phyloP scores from a whole-genome alignment of 169 alveolate species.

The Neospora caninum region DNA sequence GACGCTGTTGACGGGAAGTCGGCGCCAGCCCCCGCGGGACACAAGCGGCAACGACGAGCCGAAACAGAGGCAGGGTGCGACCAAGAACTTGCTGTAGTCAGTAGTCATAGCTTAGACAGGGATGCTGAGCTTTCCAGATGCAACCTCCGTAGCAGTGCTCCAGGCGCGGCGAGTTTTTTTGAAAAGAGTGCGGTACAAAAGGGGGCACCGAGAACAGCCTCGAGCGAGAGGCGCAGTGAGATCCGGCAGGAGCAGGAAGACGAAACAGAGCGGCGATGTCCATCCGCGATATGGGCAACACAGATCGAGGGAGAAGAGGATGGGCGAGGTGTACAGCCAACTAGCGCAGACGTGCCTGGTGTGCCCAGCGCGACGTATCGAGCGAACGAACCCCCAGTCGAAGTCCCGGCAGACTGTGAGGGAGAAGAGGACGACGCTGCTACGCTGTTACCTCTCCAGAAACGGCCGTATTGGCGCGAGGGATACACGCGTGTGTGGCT shows the following conservation, averaged over 20 bases:
- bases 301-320: neutral
- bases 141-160: too few relatives aligned
- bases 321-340: neutral
- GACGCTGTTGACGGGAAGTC: neutral
- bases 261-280: neutral
- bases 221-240: neutral
- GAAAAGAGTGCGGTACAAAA: too few relatives aligned
- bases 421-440: neutral
- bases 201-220: too few relatives aligned
- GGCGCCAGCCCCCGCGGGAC: too few relatives aligned
- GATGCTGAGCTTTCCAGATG: too few relatives aligned
- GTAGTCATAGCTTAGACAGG: too few relatives aligned
- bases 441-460: neutral
- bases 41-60: too few relatives aligned
- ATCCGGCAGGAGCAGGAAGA: neutral
- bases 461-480: conserved; percentile 17
- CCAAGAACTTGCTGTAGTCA: too few relatives aligned
- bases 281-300: neutral
- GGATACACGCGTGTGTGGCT: conserved; percentile 3
- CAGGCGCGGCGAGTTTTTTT: too few relatives aligned
- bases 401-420: neutral
- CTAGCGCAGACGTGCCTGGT: neutral
- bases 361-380: neutral
- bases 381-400: neutral
- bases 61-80: too few relatives aligned